phyloP scores from a whole-genome alignment of 108 stramenopile genomes.

The Cafeteria roenbergensis region DNA sequence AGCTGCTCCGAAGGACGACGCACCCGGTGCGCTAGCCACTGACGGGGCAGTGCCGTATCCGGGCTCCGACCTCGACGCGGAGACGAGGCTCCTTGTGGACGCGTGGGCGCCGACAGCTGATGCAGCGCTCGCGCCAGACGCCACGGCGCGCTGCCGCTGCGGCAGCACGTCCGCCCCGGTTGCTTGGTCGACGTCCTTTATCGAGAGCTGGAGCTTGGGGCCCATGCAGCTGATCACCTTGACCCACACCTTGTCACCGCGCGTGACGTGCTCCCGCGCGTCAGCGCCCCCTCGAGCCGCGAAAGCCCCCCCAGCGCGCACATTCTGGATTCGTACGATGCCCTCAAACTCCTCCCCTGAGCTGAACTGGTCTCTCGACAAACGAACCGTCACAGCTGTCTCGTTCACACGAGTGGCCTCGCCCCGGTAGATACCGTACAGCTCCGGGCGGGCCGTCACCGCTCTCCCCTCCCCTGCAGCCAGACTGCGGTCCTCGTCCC shows the following conservation, averaged over 20 bases:
- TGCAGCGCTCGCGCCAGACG: background rate
- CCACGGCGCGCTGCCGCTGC: slow-evolving; percentile 13
- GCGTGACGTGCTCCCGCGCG: too few relatives aligned
- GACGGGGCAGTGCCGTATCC: background rate
- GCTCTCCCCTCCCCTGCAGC: too few relatives aligned
- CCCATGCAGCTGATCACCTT: slow-evolving; percentile 67
- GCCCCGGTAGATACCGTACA: slow-evolving; percentile 68
- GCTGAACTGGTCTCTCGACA: slow-evolving; percentile 1
- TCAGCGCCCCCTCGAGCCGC: slow-evolving; percentile 33
- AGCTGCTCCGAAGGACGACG: background rate
- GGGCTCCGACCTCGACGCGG: background rate
- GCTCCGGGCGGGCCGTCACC: too few relatives aligned
- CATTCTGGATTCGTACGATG: slow-evolving; percentile 67
- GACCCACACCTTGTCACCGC: slow-evolving; percentile 62
- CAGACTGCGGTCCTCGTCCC: too few relatives aligned
- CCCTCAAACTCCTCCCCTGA: slow-evolving; percentile 42
- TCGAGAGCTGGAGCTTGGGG: slow-evolving; percentile 48
- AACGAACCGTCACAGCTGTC: slow-evolving; percentile 66
- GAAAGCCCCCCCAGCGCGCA: slow-evolving; percentile 46
- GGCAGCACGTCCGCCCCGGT: slow-evolving; percentile 77
- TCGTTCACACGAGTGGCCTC: slow-evolving; percentile 65
- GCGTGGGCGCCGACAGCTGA: background rate
- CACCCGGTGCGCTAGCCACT: background rate
- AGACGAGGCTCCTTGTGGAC: background rate
- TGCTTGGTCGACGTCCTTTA: slow-evolving; percentile 84